These are phyloP conservation scores for Yarrowia divulgata DNA, from an alignment of 805 yeast species.

Conservation along the genomic window DNA sequence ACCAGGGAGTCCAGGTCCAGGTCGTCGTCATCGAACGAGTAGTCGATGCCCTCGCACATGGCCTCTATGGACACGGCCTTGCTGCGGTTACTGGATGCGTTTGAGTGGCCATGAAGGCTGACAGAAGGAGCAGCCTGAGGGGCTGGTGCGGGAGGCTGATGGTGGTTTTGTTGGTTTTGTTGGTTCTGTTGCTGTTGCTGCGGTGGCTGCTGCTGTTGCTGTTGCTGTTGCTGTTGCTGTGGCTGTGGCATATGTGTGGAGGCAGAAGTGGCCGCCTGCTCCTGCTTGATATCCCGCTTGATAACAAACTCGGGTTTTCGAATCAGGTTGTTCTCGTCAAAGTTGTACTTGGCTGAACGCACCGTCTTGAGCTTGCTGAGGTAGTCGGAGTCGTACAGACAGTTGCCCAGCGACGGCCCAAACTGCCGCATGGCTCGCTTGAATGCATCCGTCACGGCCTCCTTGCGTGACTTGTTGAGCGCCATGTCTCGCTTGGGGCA, in stretches of 20 bases:
- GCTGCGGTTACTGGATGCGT: constrained; percentile 17
- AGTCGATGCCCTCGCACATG: constrained; percentile 36
- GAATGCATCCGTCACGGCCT: constrained; percentile 83
- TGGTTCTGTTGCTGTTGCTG: no score
- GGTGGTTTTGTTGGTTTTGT: no score
- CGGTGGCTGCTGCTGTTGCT: no score
- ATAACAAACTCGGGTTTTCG: constrained; percentile 34
- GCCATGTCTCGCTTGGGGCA: constrained; percentile 64
- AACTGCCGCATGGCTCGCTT: constrained; percentile 81
- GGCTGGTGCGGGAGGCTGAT: background rate
- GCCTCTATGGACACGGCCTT: constrained; percentile 37
- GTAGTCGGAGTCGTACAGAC: constrained; percentile 50
- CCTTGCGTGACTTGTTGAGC: constrained; percentile 80
- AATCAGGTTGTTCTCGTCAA: constrained; percentile 29
- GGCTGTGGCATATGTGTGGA: background rate
- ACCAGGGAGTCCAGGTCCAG: constrained; percentile 13
- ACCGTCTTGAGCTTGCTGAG: constrained; percentile 44
- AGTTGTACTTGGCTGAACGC: constrained; percentile 10
- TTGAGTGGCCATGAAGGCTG: constrained; percentile 5
- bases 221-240: background rate
- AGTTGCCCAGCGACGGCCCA: constrained; percentile 73
- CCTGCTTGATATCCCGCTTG: constrained; percentile 10
- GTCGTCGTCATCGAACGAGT: constrained; percentile 33
- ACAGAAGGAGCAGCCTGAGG: background rate
- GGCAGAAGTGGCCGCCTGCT: background rate